phyloP scores from a whole-genome alignment of 179 eudicot species.

The Heliamphora pulchella region DNA sequence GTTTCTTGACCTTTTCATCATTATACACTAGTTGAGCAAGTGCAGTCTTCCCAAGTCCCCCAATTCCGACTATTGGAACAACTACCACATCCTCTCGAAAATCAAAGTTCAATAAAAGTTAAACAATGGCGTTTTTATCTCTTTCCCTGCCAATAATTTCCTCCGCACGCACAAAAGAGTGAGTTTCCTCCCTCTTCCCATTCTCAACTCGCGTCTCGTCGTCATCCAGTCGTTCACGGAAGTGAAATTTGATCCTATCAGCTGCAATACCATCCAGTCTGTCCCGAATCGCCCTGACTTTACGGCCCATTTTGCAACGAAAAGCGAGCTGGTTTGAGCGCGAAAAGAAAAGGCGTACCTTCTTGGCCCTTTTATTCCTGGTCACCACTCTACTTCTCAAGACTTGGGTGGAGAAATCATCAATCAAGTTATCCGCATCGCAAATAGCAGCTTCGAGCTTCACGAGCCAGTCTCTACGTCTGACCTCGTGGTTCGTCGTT shows the following conservation, averaged over 20 bases:
- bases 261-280: slow-evolving; percentile 15
- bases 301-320: background rate
- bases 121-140: slow-evolving; percentile 12
- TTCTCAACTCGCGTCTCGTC: background rate
- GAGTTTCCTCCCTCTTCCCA: slow-evolving; percentile 21
- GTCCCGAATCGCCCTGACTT: slow-evolving; percentile 9
- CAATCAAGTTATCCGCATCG: slow-evolving; percentile 31
- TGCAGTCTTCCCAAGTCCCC: slow-evolving; percentile 12
- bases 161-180: slow-evolving; percentile 15
- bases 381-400: background rate
- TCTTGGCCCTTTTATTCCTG: background rate
- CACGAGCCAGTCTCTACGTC: slow-evolving; percentile 22
- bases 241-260: slow-evolving; percentile 8
- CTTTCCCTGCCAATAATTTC: slow-evolving; percentile 20
- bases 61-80: slow-evolving; percentile 9
- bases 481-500: slow-evolving; percentile 14
- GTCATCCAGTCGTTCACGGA: background rate
- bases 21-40: slow-evolving; percentile 13
- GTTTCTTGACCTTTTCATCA: background rate
- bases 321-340: slow-evolving; percentile 11
- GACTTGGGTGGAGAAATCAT: slow-evolving; percentile 21
- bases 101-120: background rate
- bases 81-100: background rate
- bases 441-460: slow-evolving; percentile 23
- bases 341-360: slow-evolving; percentile 21